Evolutionary conservation across 169 alveolate genomes (phyloP).

Genomic region (Ichthyophthirius multifiliis): DNA sequence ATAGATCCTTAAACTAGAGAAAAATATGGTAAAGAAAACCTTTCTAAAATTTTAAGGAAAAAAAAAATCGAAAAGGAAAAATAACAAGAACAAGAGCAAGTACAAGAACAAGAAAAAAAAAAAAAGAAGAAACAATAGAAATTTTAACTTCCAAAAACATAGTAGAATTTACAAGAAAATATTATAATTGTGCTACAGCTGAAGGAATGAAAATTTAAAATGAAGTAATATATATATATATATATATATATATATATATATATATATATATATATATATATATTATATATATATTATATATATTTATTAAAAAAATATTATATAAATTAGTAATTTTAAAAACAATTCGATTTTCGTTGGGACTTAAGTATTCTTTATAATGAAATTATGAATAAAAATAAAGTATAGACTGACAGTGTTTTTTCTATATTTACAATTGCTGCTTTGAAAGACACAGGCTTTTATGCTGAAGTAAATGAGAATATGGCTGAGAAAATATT

Average conservation of each 20-base stretch:
- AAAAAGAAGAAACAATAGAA: neutral
- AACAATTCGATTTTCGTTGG: slow-evolving; percentile 53
- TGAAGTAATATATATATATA: no score
- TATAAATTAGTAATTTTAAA: slow-evolving; percentile 26
- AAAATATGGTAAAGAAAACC: neutral
- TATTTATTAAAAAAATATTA: no score
- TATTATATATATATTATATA: no score
- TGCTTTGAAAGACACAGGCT: slow-evolving; percentile 50
- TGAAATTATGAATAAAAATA: slow-evolving; percentile 53
- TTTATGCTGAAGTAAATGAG: slow-evolving; percentile 17
- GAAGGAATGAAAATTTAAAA: slow-evolving; percentile 53
- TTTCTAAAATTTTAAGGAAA: neutral
- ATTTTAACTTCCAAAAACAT: slow-evolving; percentile 36
- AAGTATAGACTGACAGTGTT: no score
- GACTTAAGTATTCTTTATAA: slow-evolving; percentile 43
- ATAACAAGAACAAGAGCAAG: no score
- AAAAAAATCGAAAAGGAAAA: neutral
- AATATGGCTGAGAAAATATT: neutral
- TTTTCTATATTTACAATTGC: slow-evolving; percentile 39
- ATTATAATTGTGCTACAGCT: slow-evolving; percentile 35
- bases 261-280: no score
- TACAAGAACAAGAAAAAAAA: no score
- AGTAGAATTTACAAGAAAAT: slow-evolving; percentile 21
- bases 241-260: no score
- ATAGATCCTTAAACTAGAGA: neutral